phyloP scores from a whole-genome alignment of 352 stramenopile genomes.

The Saprolegnia diclina region DNA sequence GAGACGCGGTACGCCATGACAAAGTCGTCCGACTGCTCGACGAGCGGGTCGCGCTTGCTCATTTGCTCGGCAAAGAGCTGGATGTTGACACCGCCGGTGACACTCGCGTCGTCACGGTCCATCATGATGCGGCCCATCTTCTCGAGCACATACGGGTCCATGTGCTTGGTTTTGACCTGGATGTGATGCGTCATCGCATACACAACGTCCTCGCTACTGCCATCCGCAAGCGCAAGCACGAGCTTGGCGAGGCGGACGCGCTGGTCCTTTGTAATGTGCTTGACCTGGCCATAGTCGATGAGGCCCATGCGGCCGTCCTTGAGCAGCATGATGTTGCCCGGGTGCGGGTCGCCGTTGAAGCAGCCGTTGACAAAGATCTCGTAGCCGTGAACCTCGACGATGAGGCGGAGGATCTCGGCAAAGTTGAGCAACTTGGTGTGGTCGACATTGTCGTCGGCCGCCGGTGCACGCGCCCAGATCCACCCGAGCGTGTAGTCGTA shows the following conservation, averaged over 20 bases:
- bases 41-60: slow-evolving; percentile 66
- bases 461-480: slow-evolving; percentile 48
- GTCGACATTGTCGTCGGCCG: slow-evolving; percentile 29
- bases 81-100: slow-evolving; percentile 80
- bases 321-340: slow-evolving; percentile 88
- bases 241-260: slow-evolving; percentile 69
- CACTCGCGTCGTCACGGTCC: slow-evolving; percentile 72
- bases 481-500: slow-evolving; percentile 87
- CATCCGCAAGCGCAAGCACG: slow-evolving; percentile 75
- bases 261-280: slow-evolving; percentile 67
- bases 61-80: slow-evolving; percentile 83
- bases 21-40: slow-evolving; percentile 79
- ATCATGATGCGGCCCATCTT: slow-evolving; percentile 81
- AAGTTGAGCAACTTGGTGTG: slow-evolving; percentile 69
- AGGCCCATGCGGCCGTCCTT: slow-evolving; percentile 84
- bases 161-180: slow-evolving; percentile 65
- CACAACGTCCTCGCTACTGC: slow-evolving; percentile 68
- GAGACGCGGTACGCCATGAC: slow-evolving; percentile 85
- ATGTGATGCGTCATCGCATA: slow-evolving; percentile 69
- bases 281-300: slow-evolving; percentile 91
- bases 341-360: slow-evolving; percentile 90
- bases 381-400: slow-evolving; percentile 88
- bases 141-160: slow-evolving; percentile 77
- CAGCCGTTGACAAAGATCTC: slow-evolving; percentile 90
- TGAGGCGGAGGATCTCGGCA: slow-evolving; percentile 70